These are phyloP conservation scores for Nakaseomyces bracarensis DNA, from an alignment of 1,139 yeast genomes.

Conservation along the genomic window DNA sequence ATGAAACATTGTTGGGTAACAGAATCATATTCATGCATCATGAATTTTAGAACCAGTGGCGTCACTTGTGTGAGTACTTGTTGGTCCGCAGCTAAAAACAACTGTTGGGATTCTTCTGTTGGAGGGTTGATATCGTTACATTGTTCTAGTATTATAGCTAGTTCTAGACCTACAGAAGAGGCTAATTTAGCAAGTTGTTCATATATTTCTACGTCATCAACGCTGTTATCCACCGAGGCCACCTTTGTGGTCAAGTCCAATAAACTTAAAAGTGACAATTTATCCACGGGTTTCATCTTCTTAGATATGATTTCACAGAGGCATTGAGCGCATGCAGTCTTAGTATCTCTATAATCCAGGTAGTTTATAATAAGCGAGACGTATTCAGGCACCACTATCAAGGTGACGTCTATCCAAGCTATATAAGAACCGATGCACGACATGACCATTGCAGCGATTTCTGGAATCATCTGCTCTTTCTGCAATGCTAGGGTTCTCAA, in stretches of 20 bases:
- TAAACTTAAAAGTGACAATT: conserved; percentile 64
- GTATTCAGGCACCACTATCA: conserved; percentile 63
- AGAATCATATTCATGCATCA: conserved; percentile 78
- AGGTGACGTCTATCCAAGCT: conserved; percentile 87
- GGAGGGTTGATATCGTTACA: conserved; percentile 26
- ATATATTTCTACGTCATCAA: conserved; percentile 51
- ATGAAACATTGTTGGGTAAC: conserved; percentile 77
- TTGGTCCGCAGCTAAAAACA: conserved; percentile 38
- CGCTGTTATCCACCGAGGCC: conserved; percentile 28
- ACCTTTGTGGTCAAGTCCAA: conserved; percentile 50
- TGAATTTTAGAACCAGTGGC: conserved; percentile 64
- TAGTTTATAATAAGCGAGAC: conserved; percentile 56
- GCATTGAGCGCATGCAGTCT: conserved; percentile 61
- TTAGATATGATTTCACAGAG: conserved; percentile 76
- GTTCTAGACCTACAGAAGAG: conserved; percentile 68
- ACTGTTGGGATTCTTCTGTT: conserved; percentile 25
- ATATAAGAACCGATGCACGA: conserved; percentile 69
- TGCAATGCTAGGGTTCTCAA: conserved; percentile 32
- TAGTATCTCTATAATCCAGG: conserved; percentile 43
- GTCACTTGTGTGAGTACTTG: conserved; percentile 50
- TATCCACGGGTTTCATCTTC: conserved; percentile 86
- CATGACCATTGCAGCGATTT: conserved; percentile 24
- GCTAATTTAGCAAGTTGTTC: conserved; percentile 70
- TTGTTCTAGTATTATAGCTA: conserved; percentile 44
- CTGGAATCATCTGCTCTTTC: conserved; percentile 15